Base-by-base conservation (phyloP, 169 alveolate species). In the Plasmodium malariae region DNA sequence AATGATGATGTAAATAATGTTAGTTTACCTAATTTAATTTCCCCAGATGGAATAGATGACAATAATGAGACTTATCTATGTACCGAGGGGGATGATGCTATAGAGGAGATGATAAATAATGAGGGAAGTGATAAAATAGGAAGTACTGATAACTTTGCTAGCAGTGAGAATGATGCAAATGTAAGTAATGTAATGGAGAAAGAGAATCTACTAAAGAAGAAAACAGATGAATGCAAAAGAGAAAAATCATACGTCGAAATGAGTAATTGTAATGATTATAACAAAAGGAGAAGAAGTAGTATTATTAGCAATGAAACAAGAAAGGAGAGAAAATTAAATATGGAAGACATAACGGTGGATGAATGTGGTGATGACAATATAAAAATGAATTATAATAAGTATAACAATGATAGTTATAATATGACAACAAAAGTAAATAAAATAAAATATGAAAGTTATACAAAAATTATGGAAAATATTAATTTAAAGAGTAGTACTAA, bases 291-390 rank as follows among this genome's bases (percentile, higher is more conserved):
- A 21, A 78, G 76, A 48, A 51, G 48, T 14, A 63, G 59, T 30
- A 62, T 48, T 24, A 14, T 67, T n/a, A 11, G 34, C 37, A 78
- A 78, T n/a, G 89, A 78, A 63, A 45, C 26, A 37, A 60, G 28
- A 67, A 78, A 78, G 62, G 89, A 78, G 19, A 78, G 89, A n/a
- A 78, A 78, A 37, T 62, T 65, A 32, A 28, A 1, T 69, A 45
- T 5, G 24, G 24, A n/a, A n/a, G 28, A 17, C 11, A 19, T 37
- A n/a, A 34, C 21, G n/a, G n/a, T 32, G n/a, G 12, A 63, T 34
- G 49, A 62, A 11, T 2, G 28, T 63, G 32, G 3, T 30, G 49
- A 63, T 63, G 32, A 63, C 12, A 63, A 32, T 63, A 34, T 63
- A 1, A 63, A 63, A 11, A 9, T 32, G 9, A 36, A n/a, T 63